These are phyloP conservation scores for Diutina catenulata DNA, from an alignment of 1,139 yeast genomes.

Conservation along the genomic window DNA sequence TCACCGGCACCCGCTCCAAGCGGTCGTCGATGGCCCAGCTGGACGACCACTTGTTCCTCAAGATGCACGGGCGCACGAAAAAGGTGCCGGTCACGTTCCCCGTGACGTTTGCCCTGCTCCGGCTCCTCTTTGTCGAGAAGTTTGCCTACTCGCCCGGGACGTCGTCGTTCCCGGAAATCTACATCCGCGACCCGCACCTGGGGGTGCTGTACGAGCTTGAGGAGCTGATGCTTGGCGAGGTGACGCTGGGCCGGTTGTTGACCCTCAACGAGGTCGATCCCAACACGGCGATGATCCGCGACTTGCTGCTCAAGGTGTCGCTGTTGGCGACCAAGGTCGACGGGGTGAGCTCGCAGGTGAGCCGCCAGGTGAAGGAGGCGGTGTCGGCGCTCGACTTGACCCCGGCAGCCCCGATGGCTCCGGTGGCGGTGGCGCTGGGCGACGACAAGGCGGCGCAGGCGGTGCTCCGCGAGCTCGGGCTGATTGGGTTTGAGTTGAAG, in stretches of 20 bases:
- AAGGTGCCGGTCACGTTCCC: constrained; percentile 43
- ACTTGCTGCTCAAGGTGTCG: constrained; percentile 20
- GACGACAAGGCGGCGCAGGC: background rate
- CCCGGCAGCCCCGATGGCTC: constrained; percentile 12
- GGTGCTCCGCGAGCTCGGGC: background rate
- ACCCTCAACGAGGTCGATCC: constrained; percentile 32
- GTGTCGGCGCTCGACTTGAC: constrained; percentile 15
- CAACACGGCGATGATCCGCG: constrained; percentile 9
- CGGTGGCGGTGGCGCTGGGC: constrained; percentile 1
- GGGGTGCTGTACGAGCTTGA: constrained; percentile 73
- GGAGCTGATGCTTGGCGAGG: constrained; percentile 48
- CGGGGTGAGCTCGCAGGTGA: constrained; percentile 14
- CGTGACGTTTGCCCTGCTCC: constrained; percentile 48
- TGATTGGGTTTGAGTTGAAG: background rate
- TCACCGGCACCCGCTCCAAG: background rate
- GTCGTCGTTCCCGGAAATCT: constrained; percentile 68
- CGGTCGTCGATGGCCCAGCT: background rate
- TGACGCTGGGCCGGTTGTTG: constrained; percentile 49
- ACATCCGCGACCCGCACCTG: constrained; percentile 50
- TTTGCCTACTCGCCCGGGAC: constrained; percentile 76
- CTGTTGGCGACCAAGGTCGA: constrained; percentile 20
- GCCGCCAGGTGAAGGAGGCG: constrained; percentile 15
- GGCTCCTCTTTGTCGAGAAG: constrained; percentile 72
- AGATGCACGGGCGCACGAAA: constrained; percentile 32
- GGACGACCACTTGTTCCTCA: background rate